Base-by-base conservation (phyloP, 1,284 basidiomycete genomes). In the Athelia sp. region DNA sequence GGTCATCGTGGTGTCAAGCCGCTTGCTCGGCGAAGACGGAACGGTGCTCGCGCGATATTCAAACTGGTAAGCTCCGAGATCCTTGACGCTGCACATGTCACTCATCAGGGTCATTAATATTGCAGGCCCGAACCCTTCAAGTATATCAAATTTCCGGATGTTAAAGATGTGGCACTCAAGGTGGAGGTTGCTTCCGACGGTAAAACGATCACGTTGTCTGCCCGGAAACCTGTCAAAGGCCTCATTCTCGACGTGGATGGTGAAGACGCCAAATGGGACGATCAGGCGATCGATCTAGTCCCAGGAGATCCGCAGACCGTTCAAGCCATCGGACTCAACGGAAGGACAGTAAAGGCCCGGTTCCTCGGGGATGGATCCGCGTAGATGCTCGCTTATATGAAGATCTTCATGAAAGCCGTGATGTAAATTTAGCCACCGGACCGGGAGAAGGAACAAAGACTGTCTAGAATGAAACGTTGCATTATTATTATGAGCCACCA, bases 101-200 rank as follows among this genome's bases (percentile, higher is more conserved):
- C 36, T 40, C 8, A 17, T 8, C 19, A 43, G 51, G 32, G 44
- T 45, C 46, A 50, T 49, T n/a, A n/a, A n/a, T n/a, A n/a, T n/a
- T 43, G 47, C 56, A 92, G 89, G 90, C 89, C 89, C 11, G 89
- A 93, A 65, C 93, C 93, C 23, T 94, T 86, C 76, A 95, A 96
- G 68, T 94, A 82, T 68, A 83, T 95, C 64, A 73, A 79, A 44
- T 93, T 93, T 75, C 90, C 91, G 34, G 60, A 78, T 18, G 66
- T 75, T 42, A 65, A 75, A 47, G 75, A 79, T 50, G 62, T 86
- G 24, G 80, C 78, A 19, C 71, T 93, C 47, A 66, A 73, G 47
- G 74, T 84, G 48, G 63, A 61, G 6, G 71, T 81, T 11, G 66
- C 63, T n/a, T 54, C 61, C 4, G 80, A 84, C 52, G 82, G 82